These are phyloP conservation scores for Imleria badia DNA, from an alignment of 768 basidiomycete species.

Conservation along the genomic window DNA sequence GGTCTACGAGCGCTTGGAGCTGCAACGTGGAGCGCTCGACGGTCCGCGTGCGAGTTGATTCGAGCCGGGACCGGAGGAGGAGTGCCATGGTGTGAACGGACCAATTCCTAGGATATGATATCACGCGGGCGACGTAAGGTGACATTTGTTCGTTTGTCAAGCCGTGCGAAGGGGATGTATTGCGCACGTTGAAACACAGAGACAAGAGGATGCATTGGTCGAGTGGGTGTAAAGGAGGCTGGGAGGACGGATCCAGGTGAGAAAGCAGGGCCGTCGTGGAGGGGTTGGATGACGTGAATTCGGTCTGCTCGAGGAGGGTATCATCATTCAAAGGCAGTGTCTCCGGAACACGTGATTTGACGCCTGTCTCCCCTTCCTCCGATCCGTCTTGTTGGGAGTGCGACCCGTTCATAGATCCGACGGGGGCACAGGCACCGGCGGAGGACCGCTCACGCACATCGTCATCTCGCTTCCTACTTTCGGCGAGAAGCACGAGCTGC, in stretches of 20 bases:
- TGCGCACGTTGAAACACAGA: constrained; percentile 86
- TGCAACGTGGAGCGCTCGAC: constrained; percentile 92
- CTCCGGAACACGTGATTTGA: constrained; percentile 56
- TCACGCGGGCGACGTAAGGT: constrained; percentile 87
- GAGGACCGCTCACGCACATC: constrained; percentile 7
- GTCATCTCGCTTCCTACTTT: constrained; percentile 57
- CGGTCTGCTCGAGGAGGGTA: constrained; percentile 90
- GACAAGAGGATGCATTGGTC: constrained; percentile 93
- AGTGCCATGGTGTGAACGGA: constrained; percentile 96
- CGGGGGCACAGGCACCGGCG: constrained; percentile 1
- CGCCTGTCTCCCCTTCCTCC: neutral
- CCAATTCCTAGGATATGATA: constrained; percentile 92
- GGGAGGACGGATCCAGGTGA: constrained; percentile 79
- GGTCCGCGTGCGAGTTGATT: constrained; percentile 84
- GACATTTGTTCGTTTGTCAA: constrained; percentile 91
- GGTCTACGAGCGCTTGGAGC: constrained; percentile 93
- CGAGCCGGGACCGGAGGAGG: constrained; percentile 88
- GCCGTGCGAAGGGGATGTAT: constrained; percentile 86
- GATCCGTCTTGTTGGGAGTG: constrained; percentile 4
- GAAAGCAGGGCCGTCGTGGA: constrained; percentile 48
- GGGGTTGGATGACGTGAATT: constrained; percentile 76
- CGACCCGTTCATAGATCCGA: constrained; percentile 5
- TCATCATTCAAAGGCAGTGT: constrained; percentile 89
- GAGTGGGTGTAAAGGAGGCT: constrained; percentile 86
- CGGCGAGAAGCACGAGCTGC: constrained; percentile 93